phyloP scores from a whole-genome alignment of 768 basidiomycete species.

The Phylloporus sp. region DNA sequence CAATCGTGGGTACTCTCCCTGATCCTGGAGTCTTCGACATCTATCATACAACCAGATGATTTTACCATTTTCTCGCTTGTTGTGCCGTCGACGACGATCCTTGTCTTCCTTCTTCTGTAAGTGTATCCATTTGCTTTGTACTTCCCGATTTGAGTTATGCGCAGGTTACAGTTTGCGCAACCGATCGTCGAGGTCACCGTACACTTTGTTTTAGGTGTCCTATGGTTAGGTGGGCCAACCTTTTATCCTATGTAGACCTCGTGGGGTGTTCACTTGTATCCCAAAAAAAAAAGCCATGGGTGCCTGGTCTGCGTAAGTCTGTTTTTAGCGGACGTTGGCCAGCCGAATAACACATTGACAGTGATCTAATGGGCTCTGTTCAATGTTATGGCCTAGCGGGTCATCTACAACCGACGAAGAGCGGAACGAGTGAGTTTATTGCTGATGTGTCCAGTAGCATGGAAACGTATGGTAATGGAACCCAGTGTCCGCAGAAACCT shows the following conservation, averaged over 20 bases:
- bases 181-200: constrained; percentile 56
- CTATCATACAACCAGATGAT: constrained; percentile 42
- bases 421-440: constrained; percentile 46
- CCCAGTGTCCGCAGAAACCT: constrained; percentile 51
- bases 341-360: constrained; percentile 25
- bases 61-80: constrained; percentile 68
- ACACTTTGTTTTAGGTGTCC: constrained; percentile 49
- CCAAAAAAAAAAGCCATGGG: constrained; percentile 61
- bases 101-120: constrained; percentile 48
- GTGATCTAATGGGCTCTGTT: constrained; percentile 62
- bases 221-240: constrained; percentile 62
- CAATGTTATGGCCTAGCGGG: constrained; percentile 54
- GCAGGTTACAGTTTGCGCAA: constrained; percentile 65
- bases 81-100: constrained; percentile 60
- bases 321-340: not conserved
- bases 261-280: constrained; percentile 5
- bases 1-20: constrained; percentile 44
- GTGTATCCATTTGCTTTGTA: constrained; percentile 11
- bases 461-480: constrained; percentile 3
- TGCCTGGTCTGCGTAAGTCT: constrained; percentile 64
- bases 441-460: not conserved
- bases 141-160: constrained; percentile 1
- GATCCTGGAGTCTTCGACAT: not conserved
- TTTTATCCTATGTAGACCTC: not conserved
- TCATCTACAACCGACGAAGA: constrained; percentile 44